Base-by-base conservation (phyloP, 2,329 filamentous ascomycete genomes). In the Aspergillus caelatus region DNA sequence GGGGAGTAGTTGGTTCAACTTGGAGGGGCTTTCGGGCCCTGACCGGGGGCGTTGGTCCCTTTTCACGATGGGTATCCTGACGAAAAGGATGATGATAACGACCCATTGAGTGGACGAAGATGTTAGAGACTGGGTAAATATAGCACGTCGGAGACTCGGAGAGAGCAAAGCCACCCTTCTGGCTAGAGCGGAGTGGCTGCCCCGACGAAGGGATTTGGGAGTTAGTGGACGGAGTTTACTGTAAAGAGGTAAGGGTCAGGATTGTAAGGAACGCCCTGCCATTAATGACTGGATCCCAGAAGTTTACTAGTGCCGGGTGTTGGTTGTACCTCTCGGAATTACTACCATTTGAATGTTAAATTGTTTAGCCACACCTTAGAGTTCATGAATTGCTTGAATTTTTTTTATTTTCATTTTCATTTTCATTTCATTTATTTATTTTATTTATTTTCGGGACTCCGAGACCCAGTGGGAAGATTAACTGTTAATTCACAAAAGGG, bases 21-120 rank as follows among this genome's bases (percentile, higher is more conserved):
- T 26, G 45, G 62, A 57, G 57, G 61, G 50, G 57, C 41, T 28
- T 48, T 60, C 55, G 53, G 59, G 66, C 57, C 66, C 66, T 65
- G 62, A 62, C 65, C 54, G 63, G 60, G 65, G 63, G 30, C 30
- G 48, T 59, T 59, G 46, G 30, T 53, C 57, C 32, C 46, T 52
- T 48, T 11, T 32, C 43, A 19, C 16, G 10, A 36, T 59, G 57
- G 32, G 36, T 43, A 45, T 48, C n/a, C 34, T 55, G 32, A 55
- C 52, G 32, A 50, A 41, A 23, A 60, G n/a, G 28, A 48, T 58
- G 53, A 56, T 55, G 52, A 61, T 41, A 52, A 41, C 57, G 57
- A 23, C 26, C 32, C 45, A 39, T 52, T 34, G 23, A 19, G 50
- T 50, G 26, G 12, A 43, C 16, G 28, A 54, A 21, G 28, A n/a